Percentiles rank a stretch among this genome's conserved stretches.
These are phyloP conservation scores for Candida maltosa DNA, from an alignment of 805 yeast genomes.

Conservation along the genomic window DNA sequence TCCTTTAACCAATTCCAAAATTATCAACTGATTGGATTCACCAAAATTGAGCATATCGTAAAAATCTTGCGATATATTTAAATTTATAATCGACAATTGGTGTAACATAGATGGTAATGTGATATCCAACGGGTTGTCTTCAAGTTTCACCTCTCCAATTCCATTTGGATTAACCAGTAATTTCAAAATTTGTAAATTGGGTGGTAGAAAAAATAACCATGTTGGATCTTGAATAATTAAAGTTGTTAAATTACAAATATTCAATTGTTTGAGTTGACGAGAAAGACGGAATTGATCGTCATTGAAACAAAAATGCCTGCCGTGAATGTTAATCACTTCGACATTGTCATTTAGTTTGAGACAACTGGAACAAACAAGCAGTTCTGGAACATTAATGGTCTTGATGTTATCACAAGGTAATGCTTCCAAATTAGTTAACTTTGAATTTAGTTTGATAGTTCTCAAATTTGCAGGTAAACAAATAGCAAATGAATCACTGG, in stretches of 20 bases:
- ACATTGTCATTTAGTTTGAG: conserved; percentile 2
- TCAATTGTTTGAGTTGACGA: background rate
- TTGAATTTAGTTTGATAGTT: background rate
- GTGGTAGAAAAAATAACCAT: conserved; percentile 3
- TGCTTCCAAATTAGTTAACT: background rate
- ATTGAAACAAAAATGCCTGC: conserved; percentile 3
- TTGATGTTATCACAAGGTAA: conserved; percentile 4
- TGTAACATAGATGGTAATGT: conserved; percentile 2
- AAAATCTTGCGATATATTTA: background rate
- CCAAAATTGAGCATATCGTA: conserved; percentile 1
- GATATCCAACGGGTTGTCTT: background rate
- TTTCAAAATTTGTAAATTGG: conserved; percentile 1
- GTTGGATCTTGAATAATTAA: background rate
- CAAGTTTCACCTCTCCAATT: background rate
- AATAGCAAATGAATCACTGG: conserved; percentile 3
- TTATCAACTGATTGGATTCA: background rate
- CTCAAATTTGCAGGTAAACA: conserved; percentile 3
- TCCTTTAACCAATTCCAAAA: background rate
- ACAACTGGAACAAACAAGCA: background rate
- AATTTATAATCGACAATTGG: background rate
- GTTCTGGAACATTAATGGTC: background rate
- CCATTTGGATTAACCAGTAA: background rate
- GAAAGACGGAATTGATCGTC: conserved; percentile 1
- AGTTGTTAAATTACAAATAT: background rate
- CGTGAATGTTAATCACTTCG: background rate